Evolutionary conservation across 768 basidiomycete genomes (phyloP).

Genomic region (Tulasnella sp.): DNA sequence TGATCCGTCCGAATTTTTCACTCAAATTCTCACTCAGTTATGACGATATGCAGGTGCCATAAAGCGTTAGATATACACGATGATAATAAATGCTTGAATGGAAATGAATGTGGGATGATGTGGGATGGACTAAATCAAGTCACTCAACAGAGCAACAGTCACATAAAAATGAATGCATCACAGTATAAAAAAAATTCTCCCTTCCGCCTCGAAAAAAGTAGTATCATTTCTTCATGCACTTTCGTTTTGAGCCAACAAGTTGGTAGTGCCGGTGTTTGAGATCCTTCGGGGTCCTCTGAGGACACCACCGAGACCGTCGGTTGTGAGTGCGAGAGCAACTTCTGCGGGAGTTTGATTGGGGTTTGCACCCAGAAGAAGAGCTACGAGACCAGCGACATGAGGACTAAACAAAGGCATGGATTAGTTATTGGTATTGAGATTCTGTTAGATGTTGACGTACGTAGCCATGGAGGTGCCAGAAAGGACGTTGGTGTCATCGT

Average conservation of each 20-base stretch:
- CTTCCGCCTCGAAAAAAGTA: no score
- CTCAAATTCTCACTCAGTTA: no score
- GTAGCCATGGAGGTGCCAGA: conserved; percentile 17
- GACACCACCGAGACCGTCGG: not conserved
- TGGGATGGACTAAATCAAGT: no score
- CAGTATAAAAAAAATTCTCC: no score
- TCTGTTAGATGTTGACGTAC: not conserved
- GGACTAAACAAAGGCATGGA: not conserved
- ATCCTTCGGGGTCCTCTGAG: not conserved
- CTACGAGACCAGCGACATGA: conserved; percentile 13
- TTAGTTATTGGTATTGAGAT: not conserved
- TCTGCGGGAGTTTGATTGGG: conserved; percentile 8
- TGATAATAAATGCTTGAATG: no score
- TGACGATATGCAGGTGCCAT: no score
- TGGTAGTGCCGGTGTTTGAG: not conserved
- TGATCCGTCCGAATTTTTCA: no score
- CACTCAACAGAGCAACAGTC: no score
- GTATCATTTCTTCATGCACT: no score
- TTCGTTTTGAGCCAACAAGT: conserved; percentile 12
- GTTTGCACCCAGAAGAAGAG: not conserved
- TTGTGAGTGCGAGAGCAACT: not conserved
- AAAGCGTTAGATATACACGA: no score
- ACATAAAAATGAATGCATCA: no score
- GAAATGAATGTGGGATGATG: no score
- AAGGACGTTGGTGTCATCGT: conserved; percentile 8